Base-by-base conservation (phyloP, 345 rosid genomes). In the Nasturtium officinale region DNA sequence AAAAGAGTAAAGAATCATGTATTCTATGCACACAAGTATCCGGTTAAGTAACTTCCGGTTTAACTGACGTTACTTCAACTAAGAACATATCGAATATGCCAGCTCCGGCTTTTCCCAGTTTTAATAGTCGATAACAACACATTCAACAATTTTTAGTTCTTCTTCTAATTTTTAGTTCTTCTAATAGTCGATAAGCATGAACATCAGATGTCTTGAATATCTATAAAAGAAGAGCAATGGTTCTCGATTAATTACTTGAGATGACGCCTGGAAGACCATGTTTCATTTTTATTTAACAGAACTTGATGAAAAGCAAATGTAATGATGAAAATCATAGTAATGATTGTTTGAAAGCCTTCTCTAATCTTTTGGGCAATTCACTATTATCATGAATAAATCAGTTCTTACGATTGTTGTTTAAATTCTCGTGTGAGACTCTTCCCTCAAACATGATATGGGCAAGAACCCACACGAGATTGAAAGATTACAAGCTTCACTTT, bases 191-290 rank as follows among this genome's bases (percentile, higher is more conserved):
- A n/a, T n/a, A n/a, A n/a, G n/a, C n/a, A n/a, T n/a, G n/a, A n/a
- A n/a, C n/a, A n/a, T n/a, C n/a, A n/a, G n/a, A n/a, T 67, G 61
- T 15, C 40, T 61, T 16, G 50, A 53, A 46, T 65, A 30, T 53
- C 57, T 55, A 62, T 46, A 62, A 6, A 62, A 68, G 42, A 53
- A 12, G 21, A 69, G 65, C 0, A 3, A 55, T 23, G 54, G 60
- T 26, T 57, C 40, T 51, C 28, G 50, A 43, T 35, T 53, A 61
- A 66, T 57, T 84, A 91, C 98, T 97, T 82, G 98, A 94, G 64
- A 94, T 79, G 64, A 94, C 85, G 17, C 97, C 98, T 3, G 98
- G 97, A 80, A 94, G 91, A 73, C 98, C 98, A 30, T 88, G 89
- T 75, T 88, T n/a, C n/a, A n/a, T n/a, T n/a, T n/a, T n/a, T n/a